Base-by-base conservation (phyloP, 306 rosid species). In the Oxytropis ochrocephala region DNA sequence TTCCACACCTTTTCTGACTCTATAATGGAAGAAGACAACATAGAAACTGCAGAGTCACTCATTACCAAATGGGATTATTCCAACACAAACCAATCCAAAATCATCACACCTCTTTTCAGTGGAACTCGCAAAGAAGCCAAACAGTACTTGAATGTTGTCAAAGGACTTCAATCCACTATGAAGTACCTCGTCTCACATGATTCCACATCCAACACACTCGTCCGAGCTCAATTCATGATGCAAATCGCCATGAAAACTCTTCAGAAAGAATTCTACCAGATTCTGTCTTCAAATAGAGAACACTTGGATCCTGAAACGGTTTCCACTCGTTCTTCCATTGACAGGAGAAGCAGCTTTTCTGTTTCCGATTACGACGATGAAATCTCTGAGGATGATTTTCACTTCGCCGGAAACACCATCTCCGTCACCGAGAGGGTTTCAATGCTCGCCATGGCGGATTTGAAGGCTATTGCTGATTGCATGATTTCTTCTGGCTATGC, bases 211-310 rank as follows among this genome's bases (percentile, higher is more conserved):
- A 60, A 38, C 0, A 70, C 79, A 39, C 86, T 94, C 9, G 78
- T 94, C 0, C 68, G 29, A 0, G 81, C 88, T 12, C 96, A 94
- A 64, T 62, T 11, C 47, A 44, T 94, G 36, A 91, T 94, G 99
- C 92, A 87, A 77, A 56, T 81, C 3, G 92, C 97, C 0, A 91
- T 94, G 95, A 84, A 87, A 42, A 76, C 89, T n/a, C 82, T 94
- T 3, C 74, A 88, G 82, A 84, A 73, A 21, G 96, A 94, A 74
- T 94, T 90, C 14, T 68, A 85, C 21, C 83, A 50, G 62, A 80
- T 90, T 14, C 11, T 94, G 2, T 38, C 83, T 0, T 21, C 72
- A 8, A 90, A 80, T 8, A 70, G 88, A 5, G 79, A 75, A 3
- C 48, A 69, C 32, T 39, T 94, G 35, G 95, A 91, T 4, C 73